Evolutionary conservation across 2,329 filamentous ascomycete genomes (phyloP).

Genomic region (Exophiala viscosa): DNA sequence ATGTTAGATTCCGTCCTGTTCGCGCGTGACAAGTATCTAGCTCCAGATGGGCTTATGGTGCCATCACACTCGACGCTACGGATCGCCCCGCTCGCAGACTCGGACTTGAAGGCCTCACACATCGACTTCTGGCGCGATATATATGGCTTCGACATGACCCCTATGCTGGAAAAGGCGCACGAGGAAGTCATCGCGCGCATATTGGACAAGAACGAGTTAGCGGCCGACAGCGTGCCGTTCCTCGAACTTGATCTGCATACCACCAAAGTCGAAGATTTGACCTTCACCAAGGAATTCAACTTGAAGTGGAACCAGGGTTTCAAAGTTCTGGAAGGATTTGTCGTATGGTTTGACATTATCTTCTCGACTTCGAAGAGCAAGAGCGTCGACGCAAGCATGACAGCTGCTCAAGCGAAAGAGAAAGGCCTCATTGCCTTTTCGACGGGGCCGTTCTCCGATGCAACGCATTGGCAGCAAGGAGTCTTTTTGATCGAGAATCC

Average conservation of each 20-base stretch:
- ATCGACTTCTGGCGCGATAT: constrained; percentile 86
- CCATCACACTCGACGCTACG: constrained; percentile 81
- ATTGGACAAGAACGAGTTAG: constrained; percentile 59
- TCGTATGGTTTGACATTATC: constrained; percentile 93
- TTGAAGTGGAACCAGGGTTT: constrained; percentile 41
- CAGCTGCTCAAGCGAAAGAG: constrained; percentile 61
- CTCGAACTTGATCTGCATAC: constrained; percentile 73
- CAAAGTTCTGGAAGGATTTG: constrained; percentile 70
- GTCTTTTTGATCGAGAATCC: constrained; percentile 61
- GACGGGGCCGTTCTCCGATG: constrained; percentile 70
- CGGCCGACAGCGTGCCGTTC: constrained; percentile 61
- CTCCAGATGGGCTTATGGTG: constrained; percentile 74
- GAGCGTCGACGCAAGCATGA: constrained; percentile 49
- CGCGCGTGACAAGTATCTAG: constrained; percentile 82
- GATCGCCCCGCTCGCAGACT: constrained; percentile 74
- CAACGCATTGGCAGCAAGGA: constrained; percentile 90
- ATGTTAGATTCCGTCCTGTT: constrained; percentile 93
- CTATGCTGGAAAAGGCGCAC: constrained; percentile 72
- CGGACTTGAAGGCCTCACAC: constrained; percentile 72
- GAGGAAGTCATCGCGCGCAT: constrained; percentile 77
- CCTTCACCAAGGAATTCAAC: constrained; percentile 67
- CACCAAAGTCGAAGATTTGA: constrained; percentile 66
- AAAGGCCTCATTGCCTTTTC: constrained; percentile 73
- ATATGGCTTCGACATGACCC: constrained; percentile 90
- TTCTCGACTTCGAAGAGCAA: constrained; percentile 64